phyloP scores from a whole-genome alignment of 225 moss, liverwort and hornwort genomes.

The Physcomitrellopsis africana region DNA sequence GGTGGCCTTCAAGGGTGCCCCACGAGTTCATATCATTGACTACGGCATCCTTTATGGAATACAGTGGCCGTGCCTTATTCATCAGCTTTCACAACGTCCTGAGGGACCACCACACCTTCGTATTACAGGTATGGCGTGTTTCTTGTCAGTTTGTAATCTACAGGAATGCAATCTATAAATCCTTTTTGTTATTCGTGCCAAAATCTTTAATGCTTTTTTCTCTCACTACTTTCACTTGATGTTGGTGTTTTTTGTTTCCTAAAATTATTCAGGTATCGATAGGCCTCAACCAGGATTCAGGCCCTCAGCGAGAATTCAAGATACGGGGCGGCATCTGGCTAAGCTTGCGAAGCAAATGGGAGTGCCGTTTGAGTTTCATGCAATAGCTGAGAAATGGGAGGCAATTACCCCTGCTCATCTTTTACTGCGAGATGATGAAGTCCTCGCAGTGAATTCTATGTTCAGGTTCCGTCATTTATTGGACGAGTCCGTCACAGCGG shows the following conservation, averaged over 20 bases:
- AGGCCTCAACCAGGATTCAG: slow-evolving; percentile 64
- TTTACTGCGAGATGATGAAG: slow-evolving; percentile 62
- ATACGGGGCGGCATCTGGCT: slow-evolving; percentile 56
- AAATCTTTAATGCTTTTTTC: too few relatives aligned
- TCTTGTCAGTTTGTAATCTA: background rate
- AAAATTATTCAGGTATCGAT: slow-evolving; percentile 54
- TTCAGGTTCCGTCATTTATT: slow-evolving; percentile 53
- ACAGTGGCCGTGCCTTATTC: slow-evolving; percentile 73
- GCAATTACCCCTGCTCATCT: slow-evolving; percentile 59
- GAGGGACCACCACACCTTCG: slow-evolving; percentile 71
- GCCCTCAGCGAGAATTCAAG: slow-evolving; percentile 58
- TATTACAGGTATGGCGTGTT: slow-evolving; percentile 48
- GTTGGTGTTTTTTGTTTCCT: background rate
- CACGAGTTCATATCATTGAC: slow-evolving; percentile 67
- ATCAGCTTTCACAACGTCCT: slow-evolving; percentile 45
- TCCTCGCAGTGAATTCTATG: slow-evolving; percentile 53
- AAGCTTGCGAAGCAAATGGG: slow-evolving; percentile 48
- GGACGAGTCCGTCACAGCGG: slow-evolving; percentile 73
- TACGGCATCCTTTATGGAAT: slow-evolving; percentile 71
- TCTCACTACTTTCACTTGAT: too few relatives aligned
- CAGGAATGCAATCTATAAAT: background rate
- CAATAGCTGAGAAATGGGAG: slow-evolving; percentile 82
- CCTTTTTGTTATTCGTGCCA: too few relatives aligned
- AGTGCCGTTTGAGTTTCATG: slow-evolving; percentile 75
- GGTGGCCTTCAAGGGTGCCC: slow-evolving; percentile 45